Percentiles rank a stretch among this genome's conserved stretches.
Conservation (phyloP, 2,329 filamentous ascomycete genomes). For the Neofusicoccum laricinum region DNA sequence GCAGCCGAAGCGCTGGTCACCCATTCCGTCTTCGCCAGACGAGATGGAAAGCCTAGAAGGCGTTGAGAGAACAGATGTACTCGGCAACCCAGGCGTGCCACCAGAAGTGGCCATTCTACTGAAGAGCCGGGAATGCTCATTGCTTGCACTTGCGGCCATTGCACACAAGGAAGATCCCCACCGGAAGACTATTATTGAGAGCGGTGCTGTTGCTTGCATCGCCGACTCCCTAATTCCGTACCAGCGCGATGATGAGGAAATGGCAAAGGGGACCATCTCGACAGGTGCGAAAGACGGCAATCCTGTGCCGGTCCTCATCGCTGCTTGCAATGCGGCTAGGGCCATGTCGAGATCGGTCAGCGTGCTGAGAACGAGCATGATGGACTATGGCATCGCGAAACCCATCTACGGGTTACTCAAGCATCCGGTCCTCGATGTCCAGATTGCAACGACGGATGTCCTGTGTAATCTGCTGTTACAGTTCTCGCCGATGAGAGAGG, state of each 20-base stretch:
- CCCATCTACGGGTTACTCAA: conserved; percentile 74
- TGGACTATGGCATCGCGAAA: conserved; percentile 77
- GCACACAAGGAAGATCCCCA: conserved; percentile 79
- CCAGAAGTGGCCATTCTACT: conserved; percentile 61
- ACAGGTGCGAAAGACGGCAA: conserved; percentile 65
- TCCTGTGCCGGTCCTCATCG: conserved; percentile 72
- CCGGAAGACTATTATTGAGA: conserved; percentile 76
- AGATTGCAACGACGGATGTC: conserved; percentile 79
- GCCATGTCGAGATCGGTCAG: conserved; percentile 82
- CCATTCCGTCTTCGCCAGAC: conserved; percentile 27
- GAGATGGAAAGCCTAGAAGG: conserved; percentile 4
- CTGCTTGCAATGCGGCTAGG: conserved; percentile 77
- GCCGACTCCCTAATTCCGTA: conserved; percentile 75
- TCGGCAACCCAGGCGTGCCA: conserved; percentile 23
- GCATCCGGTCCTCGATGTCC: conserved; percentile 73
- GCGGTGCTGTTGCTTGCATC: conserved; percentile 76
- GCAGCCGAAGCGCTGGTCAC: conserved; percentile 56
- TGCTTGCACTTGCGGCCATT: conserved; percentile 79
- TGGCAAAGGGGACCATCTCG: conserved; percentile 23
- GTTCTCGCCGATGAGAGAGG: conserved; percentile 87
- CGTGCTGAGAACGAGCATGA: conserved; percentile 78
- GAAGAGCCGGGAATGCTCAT: conserved; percentile 69
- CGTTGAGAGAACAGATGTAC: conserved; percentile 3
- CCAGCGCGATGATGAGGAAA: conserved; percentile 5
- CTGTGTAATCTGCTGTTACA: conserved; percentile 84